phyloP scores from a whole-genome alignment of 2,329 filamentous ascomycete species.

The Catunica adiposa region DNA sequence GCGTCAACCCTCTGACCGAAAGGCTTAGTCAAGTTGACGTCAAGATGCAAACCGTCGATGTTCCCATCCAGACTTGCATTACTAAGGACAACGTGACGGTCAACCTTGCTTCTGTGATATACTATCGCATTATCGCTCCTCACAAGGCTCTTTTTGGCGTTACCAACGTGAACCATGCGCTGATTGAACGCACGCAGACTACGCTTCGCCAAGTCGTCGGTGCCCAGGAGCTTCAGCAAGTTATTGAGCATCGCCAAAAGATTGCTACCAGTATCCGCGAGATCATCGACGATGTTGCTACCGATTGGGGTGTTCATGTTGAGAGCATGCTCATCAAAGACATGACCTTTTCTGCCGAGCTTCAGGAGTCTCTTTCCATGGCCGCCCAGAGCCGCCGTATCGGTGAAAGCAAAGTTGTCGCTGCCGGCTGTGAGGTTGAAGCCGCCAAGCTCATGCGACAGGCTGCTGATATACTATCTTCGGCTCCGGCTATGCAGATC shows the following conservation, averaged over 20 bases:
- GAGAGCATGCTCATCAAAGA: conserved; percentile 99
- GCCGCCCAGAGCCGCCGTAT: conserved; percentile 97
- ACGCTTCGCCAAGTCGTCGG: conserved; percentile 94
- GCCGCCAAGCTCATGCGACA: conserved; percentile 84
- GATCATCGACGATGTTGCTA: conserved; percentile 91
- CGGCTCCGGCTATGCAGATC: conserved; percentile 94
- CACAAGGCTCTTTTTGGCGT: conserved; percentile 98
- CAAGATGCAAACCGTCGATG: conserved; percentile 97
- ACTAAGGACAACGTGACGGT: conserved; percentile 98
- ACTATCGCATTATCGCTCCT: conserved; percentile 91
- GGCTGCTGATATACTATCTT: conserved; percentile 83
- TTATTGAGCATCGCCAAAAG: conserved; percentile 96
- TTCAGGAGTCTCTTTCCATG: conserved; percentile 95
- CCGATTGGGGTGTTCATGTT: conserved; percentile 87
- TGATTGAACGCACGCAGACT: conserved; percentile 94
- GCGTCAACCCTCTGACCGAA: conserved; percentile 92
- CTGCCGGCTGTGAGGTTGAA: conserved; percentile 92
- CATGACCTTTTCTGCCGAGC: conserved; percentile 88
- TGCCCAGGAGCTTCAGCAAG: conserved; percentile 87
- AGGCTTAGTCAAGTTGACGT: conserved; percentile 83
- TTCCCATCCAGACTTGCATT: conserved; percentile 95
- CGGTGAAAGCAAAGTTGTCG: conserved; percentile 96
- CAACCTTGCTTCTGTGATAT: conserved; percentile 89
- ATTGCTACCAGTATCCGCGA: conserved; percentile 88
- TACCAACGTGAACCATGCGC: conserved; percentile 83